These are phyloP conservation scores for Dovyalis caffra DNA, from an alignment of 345 rosid genomes.

Conservation along the genomic window DNA sequence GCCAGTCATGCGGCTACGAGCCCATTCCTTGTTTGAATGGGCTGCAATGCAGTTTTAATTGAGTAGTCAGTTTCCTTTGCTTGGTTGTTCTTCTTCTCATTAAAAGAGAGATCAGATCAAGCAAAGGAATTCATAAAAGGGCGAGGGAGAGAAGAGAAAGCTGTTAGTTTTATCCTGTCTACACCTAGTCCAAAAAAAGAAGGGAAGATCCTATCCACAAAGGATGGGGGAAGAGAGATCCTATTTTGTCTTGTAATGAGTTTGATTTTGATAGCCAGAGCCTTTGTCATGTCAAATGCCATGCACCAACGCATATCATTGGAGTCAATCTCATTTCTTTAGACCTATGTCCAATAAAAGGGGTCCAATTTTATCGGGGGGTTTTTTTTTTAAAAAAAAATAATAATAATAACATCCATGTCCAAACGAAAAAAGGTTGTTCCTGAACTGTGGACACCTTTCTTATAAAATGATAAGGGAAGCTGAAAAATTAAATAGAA, in stretches of 20 bases:
- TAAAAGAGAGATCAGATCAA: not conserved
- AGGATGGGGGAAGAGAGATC: constrained; percentile 30
- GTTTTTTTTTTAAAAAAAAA: too few species aligned
- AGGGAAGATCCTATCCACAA: constrained; percentile 24
- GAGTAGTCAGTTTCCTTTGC: constrained; percentile 21
- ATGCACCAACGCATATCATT: not conserved
- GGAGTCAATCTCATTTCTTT: not conserved
- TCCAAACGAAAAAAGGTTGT: too few species aligned
- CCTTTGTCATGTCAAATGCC: constrained; percentile 16
- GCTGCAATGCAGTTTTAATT: constrained; percentile 16
- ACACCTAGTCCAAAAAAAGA: constrained; percentile 4
- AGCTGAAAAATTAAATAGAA: too few species aligned
- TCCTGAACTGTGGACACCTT: too few species aligned
- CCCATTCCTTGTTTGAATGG: constrained; percentile 40
- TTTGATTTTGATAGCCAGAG: constrained; percentile 15
- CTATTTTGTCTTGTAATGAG: constrained; percentile 26
- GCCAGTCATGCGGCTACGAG: constrained; percentile 6
- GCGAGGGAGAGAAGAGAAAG: constrained; percentile 6
- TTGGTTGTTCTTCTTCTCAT: not conserved
- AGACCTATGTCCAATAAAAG: not conserved
- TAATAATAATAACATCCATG: too few species aligned
- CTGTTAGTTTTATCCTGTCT: constrained; percentile 5
- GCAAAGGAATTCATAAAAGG: not conserved
- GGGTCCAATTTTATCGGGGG: not conserved
- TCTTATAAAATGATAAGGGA: too few species aligned